These are phyloP conservation scores for Globisporangium yorkense DNA, from an alignment of 352 stramenopile species.

Conservation along the genomic window DNA sequence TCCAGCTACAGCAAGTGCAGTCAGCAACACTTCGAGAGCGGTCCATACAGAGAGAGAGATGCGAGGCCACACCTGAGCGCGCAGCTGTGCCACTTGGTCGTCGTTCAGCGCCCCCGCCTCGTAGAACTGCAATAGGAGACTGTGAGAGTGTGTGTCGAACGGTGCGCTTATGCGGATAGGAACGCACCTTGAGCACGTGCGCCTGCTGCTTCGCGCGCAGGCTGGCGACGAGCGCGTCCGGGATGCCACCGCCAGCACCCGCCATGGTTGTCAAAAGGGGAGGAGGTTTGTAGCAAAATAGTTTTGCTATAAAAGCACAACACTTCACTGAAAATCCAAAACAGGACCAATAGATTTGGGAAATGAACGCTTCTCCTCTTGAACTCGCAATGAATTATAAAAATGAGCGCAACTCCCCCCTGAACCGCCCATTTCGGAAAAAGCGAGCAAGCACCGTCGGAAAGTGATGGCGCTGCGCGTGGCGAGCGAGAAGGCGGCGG, in stretches of 20 bases:
- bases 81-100: slow-evolving; percentile 34
- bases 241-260: slow-evolving; percentile 6
- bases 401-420: neutral
- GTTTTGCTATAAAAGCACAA: no score
- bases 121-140: slow-evolving; percentile 47
- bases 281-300: no score
- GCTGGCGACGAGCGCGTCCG: slow-evolving; percentile 22
- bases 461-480: slow-evolving; percentile 70
- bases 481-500: slow-evolving; percentile 58
- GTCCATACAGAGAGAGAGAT: neutral
- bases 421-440: slow-evolving; percentile 3
- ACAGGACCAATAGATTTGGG: no score
- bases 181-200: slow-evolving; percentile 60
- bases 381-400: neutral
- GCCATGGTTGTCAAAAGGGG: neutral
- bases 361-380: no score
- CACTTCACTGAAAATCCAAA: no score
- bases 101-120: slow-evolving; percentile 37
- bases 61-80: slow-evolving; percentile 26
- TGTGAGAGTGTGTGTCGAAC: neutral
- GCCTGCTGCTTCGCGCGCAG: slow-evolving; percentile 44
- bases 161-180: no score
- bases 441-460: slow-evolving; percentile 2
- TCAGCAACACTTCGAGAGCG: neutral
- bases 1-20: slow-evolving; percentile 33